These are phyloP conservation scores for Globisporangium recalcitrans DNA, from an alignment of 352 stramenopile species.

Conservation along the genomic window DNA sequence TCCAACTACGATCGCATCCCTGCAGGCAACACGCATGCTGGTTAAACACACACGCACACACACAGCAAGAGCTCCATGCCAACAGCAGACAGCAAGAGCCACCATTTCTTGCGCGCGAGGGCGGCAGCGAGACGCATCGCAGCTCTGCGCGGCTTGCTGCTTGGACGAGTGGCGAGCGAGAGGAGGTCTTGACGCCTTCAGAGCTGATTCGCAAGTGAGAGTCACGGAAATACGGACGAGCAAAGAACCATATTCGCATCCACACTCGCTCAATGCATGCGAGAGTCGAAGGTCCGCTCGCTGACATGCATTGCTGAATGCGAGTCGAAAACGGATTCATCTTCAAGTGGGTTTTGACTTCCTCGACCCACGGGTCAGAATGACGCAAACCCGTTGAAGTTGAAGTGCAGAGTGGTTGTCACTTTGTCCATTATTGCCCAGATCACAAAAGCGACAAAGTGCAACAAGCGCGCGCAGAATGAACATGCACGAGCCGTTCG, in stretches of 20 bases:
- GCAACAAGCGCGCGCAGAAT: neutral
- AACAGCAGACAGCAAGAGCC: neutral
- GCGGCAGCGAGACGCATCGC: slow-evolving; percentile 16
- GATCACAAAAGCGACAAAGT: neutral
- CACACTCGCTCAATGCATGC: no score
- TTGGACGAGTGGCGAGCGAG: neutral
- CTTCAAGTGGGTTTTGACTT: neutral
- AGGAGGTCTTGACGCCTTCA: neutral
- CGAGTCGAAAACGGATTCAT: no score
- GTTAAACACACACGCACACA: neutral
- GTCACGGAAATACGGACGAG: neutral
- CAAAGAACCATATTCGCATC: neutral
- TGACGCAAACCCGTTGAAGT: slow-evolving; percentile 19
- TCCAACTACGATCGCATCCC: slow-evolving; percentile 86
- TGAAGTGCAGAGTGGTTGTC: slow-evolving; percentile 10
- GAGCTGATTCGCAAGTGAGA: neutral
- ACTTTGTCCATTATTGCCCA: neutral
- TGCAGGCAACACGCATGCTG: slow-evolving; percentile 11
- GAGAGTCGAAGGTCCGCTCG: neutral
- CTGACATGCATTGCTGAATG: neutral
- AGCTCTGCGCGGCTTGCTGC: slow-evolving; percentile 12
- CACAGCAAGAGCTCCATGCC: neutral
- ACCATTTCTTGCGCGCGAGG: slow-evolving; percentile 42
- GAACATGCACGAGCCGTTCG: slow-evolving; percentile 16
- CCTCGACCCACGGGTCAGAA: neutral